These are phyloP conservation scores for Leccinum pseudoinsigne DNA, from an alignment of 1,284 basidiomycete genomes.

Conservation along the genomic window DNA sequence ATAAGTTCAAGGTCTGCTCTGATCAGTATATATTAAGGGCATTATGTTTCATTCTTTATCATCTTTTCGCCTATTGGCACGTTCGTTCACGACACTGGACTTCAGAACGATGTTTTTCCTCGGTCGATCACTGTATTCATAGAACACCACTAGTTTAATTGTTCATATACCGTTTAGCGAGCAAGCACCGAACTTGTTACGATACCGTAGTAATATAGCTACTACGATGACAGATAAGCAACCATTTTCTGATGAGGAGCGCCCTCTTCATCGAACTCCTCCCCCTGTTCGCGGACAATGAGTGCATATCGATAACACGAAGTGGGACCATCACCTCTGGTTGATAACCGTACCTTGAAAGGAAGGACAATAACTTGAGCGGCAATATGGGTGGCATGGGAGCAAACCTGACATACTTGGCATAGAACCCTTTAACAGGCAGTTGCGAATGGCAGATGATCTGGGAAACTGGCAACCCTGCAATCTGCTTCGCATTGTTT, in stretches of 20 bases:
- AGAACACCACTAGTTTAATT: constrained; percentile 35
- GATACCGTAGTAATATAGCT: constrained; percentile 28
- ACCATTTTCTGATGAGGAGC: constrained; percentile 80
- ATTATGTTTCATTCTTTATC: constrained; percentile 8
- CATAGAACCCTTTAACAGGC: constrained; percentile 68
- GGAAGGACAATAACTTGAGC: constrained; percentile 10
- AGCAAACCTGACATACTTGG: constrained; percentile 51
- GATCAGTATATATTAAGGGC: constrained; percentile 4
- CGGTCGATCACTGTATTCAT: constrained; percentile 40
- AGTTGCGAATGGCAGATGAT: constrained; percentile 70
- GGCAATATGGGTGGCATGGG: constrained; percentile 3
- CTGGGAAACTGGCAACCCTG: constrained; percentile 31
- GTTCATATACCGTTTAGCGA: constrained; percentile 33
- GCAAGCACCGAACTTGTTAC: constrained; percentile 25
- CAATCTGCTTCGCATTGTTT: constrained; percentile 39
- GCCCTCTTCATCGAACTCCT: constrained; percentile 78
- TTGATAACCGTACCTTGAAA: constrained; percentile 65
- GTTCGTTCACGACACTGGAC: constrained; percentile 37
- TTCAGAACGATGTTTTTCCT: constrained; percentile 22
- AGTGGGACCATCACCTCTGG: constrained; percentile 45
- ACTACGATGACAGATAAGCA: constrained; percentile 45
- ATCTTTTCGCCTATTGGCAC: constrained; percentile 20
- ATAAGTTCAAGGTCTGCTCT: constrained; percentile 12
- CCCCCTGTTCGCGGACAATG: constrained; percentile 48
- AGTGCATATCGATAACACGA: constrained; percentile 18